phyloP scores from a whole-genome alignment of 2,329 filamentous ascomycete species.

The Colletotrichum euphorbiae region DNA sequence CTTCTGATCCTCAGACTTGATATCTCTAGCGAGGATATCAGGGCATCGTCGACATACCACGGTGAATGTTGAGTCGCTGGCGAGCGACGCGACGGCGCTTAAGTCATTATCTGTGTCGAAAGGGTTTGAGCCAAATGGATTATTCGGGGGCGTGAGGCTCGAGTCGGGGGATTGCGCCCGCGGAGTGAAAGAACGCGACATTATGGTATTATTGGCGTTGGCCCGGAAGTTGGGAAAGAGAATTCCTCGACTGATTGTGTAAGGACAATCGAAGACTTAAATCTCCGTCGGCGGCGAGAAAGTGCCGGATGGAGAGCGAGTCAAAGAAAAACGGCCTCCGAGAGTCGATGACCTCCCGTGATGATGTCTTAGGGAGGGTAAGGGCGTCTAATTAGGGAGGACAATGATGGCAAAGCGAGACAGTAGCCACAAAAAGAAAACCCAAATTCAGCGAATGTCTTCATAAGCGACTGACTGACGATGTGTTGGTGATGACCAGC shows the following conservation, averaged over 20 bases:
- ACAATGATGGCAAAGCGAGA: not conserved
- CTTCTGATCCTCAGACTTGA: not conserved
- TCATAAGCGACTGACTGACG: slow-evolving; percentile 26
- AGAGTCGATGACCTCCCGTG: not conserved
- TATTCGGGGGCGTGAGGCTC: slow-evolving; percentile 30
- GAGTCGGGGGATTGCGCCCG: slow-evolving; percentile 25
- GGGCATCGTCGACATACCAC: slow-evolving; percentile 31
- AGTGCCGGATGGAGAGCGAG: not conserved
- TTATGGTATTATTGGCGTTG: slow-evolving; percentile 20
- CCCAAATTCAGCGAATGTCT: slow-evolving; percentile 15
- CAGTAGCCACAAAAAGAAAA: not conserved
- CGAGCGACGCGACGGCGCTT: slow-evolving; percentile 37
- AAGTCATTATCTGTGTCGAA: slow-evolving; percentile 41
- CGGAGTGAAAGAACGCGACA: slow-evolving; percentile 35
- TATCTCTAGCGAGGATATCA: not conserved
- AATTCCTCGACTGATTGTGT: not conserved
- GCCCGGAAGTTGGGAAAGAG: not conserved
- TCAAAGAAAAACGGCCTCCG: slow-evolving; percentile 1
- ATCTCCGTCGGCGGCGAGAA: not conserved
- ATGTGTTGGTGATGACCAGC: slow-evolving; percentile 2
- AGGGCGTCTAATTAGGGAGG: not conserved
- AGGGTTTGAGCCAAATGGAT: slow-evolving; percentile 39
- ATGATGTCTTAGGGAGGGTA: not conserved
- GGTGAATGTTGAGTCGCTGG: slow-evolving; percentile 40
- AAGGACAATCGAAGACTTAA: not conserved